Percentiles rank a stretch among this genome's conserved stretches.
These are phyloP conservation scores for Boletus reticulatus DNA, from an alignment of 768 basidiomycete species.

Conservation along the genomic window DNA sequence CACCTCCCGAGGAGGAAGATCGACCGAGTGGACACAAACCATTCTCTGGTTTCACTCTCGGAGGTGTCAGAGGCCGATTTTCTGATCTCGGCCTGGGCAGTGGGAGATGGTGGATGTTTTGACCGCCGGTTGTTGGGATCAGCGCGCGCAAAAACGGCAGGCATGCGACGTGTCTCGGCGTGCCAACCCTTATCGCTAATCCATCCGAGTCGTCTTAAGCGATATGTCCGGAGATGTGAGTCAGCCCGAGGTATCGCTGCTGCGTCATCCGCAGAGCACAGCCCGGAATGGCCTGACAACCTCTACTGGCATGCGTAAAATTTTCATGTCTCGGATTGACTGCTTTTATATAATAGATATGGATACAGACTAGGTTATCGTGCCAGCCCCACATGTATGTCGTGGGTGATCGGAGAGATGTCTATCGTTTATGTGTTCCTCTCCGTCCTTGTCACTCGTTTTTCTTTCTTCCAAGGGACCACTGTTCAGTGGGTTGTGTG, in stretches of 20 bases:
- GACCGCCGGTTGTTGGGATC: conserved; percentile 3
- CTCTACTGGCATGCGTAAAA: conserved; percentile 3
- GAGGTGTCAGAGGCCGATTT: conserved; percentile 17
- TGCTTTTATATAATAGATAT: conserved; percentile 18
- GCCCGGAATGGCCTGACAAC: conserved; percentile 5
- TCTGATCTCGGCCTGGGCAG: conserved; percentile 26
- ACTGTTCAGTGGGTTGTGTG: conserved; percentile 6
- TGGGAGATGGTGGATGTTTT: conserved; percentile 35
- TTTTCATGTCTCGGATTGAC: conserved; percentile 9
- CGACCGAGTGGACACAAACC: conserved; percentile 26
- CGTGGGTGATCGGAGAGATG: conserved; percentile 4
- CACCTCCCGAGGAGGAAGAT: conserved; percentile 49
- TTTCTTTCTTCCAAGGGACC: conserved; percentile 6
- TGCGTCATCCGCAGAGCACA: conserved; percentile 3
- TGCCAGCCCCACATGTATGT: conserved; percentile 8
- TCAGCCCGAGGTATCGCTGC: conserved; percentile 14
- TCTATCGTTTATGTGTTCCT: conserved; percentile 8
- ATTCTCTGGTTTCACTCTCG: conserved; percentile 12
- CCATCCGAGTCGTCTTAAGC: background rate
- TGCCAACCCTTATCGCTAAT: conserved; percentile 6
- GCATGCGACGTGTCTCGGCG: conserved; percentile 6
- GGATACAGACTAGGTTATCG: conserved; percentile 22
- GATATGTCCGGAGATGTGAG: conserved; percentile 21
- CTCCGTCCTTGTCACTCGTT: conserved; percentile 9
- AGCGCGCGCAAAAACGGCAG: conserved; percentile 1